These are phyloP conservation scores for Colletotrichum zoysiae DNA, from an alignment of 2,329 filamentous ascomycete genomes.

Conservation along the genomic window DNA sequence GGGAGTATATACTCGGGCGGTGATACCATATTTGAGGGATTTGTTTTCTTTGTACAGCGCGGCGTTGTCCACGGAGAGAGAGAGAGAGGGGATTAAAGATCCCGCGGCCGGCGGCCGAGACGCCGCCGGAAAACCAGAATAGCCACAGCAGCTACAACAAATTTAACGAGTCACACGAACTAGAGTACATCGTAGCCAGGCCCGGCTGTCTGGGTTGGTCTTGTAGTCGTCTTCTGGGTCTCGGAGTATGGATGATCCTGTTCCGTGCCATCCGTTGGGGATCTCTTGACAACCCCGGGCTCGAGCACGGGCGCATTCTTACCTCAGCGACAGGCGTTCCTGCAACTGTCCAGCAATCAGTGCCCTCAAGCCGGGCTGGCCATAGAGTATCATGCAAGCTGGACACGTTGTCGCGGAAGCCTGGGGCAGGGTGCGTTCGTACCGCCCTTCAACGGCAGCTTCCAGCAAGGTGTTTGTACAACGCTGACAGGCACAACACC, in stretches of 20 bases:
- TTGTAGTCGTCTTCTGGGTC: too few relatives aligned
- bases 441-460: slow-evolving; percentile 5
- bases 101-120: slow-evolving; percentile 9
- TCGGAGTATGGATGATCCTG: slow-evolving; percentile 35
- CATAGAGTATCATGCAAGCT: slow-evolving; percentile 7
- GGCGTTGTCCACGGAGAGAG: slow-evolving; percentile 31
- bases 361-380: slow-evolving; percentile 1
- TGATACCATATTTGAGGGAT: slow-evolving; percentile 41
- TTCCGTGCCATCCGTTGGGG: neutral
- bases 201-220: neutral
- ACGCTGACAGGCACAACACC: slow-evolving; percentile 6
- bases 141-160: slow-evolving; percentile 34
- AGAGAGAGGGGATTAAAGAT: slow-evolving; percentile 11
- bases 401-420: neutral
- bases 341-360: neutral
- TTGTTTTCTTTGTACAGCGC: slow-evolving; percentile 38
- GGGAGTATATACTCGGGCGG: slow-evolving; percentile 38
- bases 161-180: slow-evolving; percentile 35
- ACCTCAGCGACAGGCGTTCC: slow-evolving; percentile 12
- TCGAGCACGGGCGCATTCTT: slow-evolving; percentile 11
- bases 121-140: slow-evolving; percentile 12
- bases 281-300: neutral
- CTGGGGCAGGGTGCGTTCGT: neutral
- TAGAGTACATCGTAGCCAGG: neutral
- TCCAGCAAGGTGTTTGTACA: neutral